These are phyloP conservation scores for Graphilbum fragrans DNA, from an alignment of 2,329 filamentous ascomycete genomes.

Conservation along the genomic window DNA sequence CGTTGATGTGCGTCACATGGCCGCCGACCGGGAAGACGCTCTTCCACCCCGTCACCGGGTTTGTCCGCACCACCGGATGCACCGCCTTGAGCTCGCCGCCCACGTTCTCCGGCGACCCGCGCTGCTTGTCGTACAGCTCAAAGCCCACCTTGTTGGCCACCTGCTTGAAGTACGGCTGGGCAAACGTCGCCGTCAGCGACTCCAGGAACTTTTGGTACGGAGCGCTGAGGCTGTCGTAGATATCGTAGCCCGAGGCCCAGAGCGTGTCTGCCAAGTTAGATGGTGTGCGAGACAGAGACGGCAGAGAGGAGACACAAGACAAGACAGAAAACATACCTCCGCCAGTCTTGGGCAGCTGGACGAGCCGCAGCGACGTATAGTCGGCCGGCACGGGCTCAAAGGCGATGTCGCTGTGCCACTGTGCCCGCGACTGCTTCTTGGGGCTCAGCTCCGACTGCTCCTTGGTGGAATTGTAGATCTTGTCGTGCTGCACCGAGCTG, in stretches of 20 bases:
- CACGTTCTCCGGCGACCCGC: constrained; percentile 38
- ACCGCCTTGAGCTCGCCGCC: constrained; percentile 33
- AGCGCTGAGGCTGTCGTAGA: constrained; percentile 35
- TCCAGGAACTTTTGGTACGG: constrained; percentile 45
- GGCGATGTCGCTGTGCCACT: constrained; percentile 27
- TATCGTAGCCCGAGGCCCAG: constrained; percentile 30
- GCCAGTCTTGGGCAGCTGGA: constrained; percentile 7
- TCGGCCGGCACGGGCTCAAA: constrained; percentile 41
- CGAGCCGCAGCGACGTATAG: constrained; percentile 36
- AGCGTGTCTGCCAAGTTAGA: constrained; percentile 28
- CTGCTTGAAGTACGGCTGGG: constrained; percentile 34
- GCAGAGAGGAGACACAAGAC: too few relatives aligned
- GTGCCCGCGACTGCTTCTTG: constrained; percentile 17
- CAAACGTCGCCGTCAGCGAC: constrained; percentile 40
- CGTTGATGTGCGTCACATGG: constrained; percentile 39
- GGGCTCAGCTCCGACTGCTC: constrained; percentile 14
- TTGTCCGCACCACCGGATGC: constrained; percentile 44
- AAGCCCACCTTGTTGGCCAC: constrained; percentile 31
- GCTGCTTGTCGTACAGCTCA: constrained; percentile 29
- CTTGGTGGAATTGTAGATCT: constrained; percentile 18
- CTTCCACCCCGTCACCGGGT: constrained; percentile 48
- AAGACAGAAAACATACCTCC: not conserved
- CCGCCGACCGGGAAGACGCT: constrained; percentile 38
- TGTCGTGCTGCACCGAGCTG: constrained; percentile 34
- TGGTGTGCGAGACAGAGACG: not conserved